phyloP scores from a whole-genome alignment of 208 protist genomes.

The Leishmania mexicana region DNA sequence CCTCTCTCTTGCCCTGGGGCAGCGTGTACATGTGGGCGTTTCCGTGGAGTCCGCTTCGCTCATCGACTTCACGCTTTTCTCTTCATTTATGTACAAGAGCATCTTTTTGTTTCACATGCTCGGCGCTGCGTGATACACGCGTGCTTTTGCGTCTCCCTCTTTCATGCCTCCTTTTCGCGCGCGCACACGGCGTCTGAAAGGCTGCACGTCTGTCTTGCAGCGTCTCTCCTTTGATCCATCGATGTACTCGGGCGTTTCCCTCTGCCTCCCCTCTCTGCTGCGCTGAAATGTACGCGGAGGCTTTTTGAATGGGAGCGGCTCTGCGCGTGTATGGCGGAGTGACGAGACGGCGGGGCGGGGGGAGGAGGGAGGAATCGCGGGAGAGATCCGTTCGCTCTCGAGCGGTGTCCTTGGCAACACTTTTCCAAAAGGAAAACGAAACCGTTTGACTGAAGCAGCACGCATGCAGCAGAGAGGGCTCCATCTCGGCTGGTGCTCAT shows the following conservation, averaged over 20 bases:
- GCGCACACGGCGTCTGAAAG: neutral
- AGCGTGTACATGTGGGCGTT: neutral
- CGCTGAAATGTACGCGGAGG: neutral
- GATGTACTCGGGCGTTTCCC: neutral
- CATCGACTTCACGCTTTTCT: neutral
- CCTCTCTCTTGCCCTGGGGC: neutral
- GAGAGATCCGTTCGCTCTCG: neutral
- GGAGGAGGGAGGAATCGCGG: neutral
- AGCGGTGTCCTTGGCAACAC: neutral
- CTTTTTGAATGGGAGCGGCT: neutral
- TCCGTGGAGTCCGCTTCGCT: neutral
- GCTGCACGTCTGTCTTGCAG: neutral
- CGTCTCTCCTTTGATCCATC: neutral
- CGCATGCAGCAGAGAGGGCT: neutral
- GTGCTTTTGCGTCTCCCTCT: neutral
- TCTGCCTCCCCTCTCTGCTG: neutral
- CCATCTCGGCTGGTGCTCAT: neutral
- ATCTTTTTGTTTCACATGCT: neutral
- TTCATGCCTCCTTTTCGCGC: neutral
- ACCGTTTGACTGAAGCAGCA: neutral
- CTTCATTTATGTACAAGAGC: constrained; percentile 10
- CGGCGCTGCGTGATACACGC: neutral
- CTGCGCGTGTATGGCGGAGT: neutral
- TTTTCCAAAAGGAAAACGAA: neutral
- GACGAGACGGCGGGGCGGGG: neutral